phyloP scores from a whole-genome alignment of 2,329 filamentous ascomycete species.

The Aspergillus sp. region DNA sequence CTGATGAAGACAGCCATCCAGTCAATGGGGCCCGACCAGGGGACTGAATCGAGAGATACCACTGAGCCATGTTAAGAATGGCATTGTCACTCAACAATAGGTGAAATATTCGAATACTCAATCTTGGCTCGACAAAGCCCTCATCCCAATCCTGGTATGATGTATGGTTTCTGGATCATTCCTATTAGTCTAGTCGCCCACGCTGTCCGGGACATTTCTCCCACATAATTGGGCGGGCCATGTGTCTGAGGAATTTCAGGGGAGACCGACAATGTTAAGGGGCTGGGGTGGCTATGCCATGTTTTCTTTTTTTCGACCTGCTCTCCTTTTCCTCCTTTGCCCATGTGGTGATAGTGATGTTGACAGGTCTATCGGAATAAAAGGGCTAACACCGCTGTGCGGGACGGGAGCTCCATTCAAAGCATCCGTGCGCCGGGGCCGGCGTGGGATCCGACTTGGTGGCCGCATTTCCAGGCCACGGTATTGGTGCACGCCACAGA shows the following conservation, averaged over 20 bases:
- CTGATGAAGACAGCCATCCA: too few relatives aligned
- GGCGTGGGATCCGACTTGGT: slow-evolving; percentile 3
- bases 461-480: background rate
- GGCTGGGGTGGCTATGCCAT: too few relatives aligned
- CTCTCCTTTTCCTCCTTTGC: background rate
- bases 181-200: too few relatives aligned
- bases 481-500: background rate
- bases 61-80: too few relatives aligned
- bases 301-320: background rate
- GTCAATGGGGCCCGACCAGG: too few relatives aligned
- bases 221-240: background rate
- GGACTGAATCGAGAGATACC: too few relatives aligned
- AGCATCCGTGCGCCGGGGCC: slow-evolving; percentile 2
- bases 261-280: too few relatives aligned
- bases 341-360: background rate
- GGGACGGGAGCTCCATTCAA: background rate
- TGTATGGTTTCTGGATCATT: background rate
- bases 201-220: slow-evolving; percentile 1
- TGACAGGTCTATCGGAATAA: background rate
- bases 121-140: too few relatives aligned
- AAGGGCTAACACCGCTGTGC: background rate
- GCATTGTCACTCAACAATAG: too few relatives aligned
- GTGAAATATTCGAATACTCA: too few relatives aligned
- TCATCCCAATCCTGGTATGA: background rate
- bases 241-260: background rate